Conservation (phyloP, 306 rosid species). For the Prunus fruticosa region DNA sequence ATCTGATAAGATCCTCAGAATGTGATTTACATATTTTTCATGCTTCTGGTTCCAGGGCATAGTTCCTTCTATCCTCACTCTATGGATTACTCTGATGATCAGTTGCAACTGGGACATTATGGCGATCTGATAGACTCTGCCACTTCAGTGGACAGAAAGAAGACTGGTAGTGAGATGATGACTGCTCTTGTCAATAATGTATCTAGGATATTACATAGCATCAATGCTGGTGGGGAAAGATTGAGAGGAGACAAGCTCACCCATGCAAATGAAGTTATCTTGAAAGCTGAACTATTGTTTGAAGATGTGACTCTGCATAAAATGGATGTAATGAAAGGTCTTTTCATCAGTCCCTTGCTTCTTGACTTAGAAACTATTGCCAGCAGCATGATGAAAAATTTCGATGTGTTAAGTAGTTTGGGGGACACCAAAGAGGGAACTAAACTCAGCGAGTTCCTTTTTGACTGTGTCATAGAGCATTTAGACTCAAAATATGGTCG, state of each 20-base stretch:
- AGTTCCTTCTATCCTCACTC: conserved; percentile 40
- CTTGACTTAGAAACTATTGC: conserved; percentile 46
- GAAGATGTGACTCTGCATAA: conserved; percentile 25
- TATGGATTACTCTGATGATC: conserved; percentile 42
- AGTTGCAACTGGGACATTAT: conserved; percentile 31
- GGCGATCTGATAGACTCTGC: conserved; percentile 58
- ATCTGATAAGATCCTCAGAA: background rate
- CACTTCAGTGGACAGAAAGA: conserved; percentile 40
- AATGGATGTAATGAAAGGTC: conserved; percentile 31
- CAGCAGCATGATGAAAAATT: conserved; percentile 32
- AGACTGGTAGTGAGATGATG: conserved; percentile 28
- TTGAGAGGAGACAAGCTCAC: conserved; percentile 41
- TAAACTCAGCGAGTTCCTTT: conserved; percentile 47
- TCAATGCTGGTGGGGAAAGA: conserved; percentile 37
- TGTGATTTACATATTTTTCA: conserved; percentile 8
- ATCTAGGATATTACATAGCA: conserved; percentile 33
- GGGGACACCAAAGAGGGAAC: conserved; percentile 38
- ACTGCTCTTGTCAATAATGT: conserved; percentile 33
- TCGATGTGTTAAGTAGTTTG: conserved; percentile 7
- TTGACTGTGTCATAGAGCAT: conserved; percentile 65
- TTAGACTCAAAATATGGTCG: conserved; percentile 48
- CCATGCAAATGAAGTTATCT: conserved; percentile 49
- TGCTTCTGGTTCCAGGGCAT: conserved; percentile 46
- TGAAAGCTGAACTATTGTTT: conserved; percentile 63
- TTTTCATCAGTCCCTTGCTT: conserved; percentile 38